Conservation (phyloP, 345 rosid genomes). For the Brassica rapa region DNA sequence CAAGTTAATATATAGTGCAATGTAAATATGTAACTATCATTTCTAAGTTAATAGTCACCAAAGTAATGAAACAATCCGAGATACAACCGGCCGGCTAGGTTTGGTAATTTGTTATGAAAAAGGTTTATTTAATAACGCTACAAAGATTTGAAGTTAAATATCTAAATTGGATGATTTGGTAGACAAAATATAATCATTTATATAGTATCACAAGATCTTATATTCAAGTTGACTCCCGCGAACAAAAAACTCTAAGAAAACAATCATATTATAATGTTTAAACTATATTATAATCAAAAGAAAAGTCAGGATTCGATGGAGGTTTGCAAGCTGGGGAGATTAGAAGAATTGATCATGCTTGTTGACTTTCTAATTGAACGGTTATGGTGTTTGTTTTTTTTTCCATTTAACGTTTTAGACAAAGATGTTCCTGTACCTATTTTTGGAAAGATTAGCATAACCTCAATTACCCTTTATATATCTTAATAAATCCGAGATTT, state of each 20-base stretch:
- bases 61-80: not conserved
- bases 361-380: conserved; percentile 38
- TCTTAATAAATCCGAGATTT: conserved; percentile 16
- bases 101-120: conserved; percentile 13
- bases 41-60: not conserved
- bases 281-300: not conserved
- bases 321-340: conserved; percentile 45
- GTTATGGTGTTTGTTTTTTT: conserved; percentile 41
- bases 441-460: conserved; percentile 28
- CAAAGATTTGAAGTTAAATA: conserved; percentile 21
- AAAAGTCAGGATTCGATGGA: conserved; percentile 31
- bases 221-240: conserved; percentile 38
- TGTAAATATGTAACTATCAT: too few species aligned
- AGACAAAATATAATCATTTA: not conserved
- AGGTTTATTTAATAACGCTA: not conserved
- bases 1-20: too few species aligned
- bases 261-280: not conserved
- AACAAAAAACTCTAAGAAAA: conserved; percentile 28
- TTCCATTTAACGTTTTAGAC: conserved; percentile 31
- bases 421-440: conserved; percentile 30
- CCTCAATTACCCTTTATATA: not conserved
- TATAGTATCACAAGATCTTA: conserved; percentile 3
- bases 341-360: conserved; percentile 30
- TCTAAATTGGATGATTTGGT: conserved; percentile 6
- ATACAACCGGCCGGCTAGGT: conserved; percentile 10